Percentiles rank a stretch among this genome's conserved stretches.
These are phyloP conservation scores for Suhomyces panamericanus DNA, from an alignment of 1,139 yeast species.

Conservation along the genomic window DNA sequence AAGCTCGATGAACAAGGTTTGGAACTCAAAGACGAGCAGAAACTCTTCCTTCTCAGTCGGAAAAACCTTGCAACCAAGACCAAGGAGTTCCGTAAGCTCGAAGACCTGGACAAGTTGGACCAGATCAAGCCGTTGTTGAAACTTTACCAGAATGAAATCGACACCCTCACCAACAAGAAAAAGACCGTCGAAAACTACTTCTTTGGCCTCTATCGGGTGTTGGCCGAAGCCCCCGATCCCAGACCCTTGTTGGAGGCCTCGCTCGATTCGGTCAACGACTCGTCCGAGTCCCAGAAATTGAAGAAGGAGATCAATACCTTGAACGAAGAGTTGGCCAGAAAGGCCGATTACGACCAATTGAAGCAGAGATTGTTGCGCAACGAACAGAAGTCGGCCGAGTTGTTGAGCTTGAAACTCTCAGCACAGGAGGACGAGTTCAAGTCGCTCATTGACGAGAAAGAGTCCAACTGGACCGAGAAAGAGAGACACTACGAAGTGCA, in stretches of 20 bases:
- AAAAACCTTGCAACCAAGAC: conserved; percentile 79
- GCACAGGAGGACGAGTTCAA: conserved; percentile 66
- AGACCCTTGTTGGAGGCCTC: conserved; percentile 74
- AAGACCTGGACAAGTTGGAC: conserved; percentile 61
- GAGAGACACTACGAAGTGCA: conserved; percentile 47
- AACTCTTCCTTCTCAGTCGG: conserved; percentile 63
- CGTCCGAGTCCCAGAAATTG: conserved; percentile 54
- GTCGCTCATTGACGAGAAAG: conserved; percentile 61
- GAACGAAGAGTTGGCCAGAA: conserved; percentile 60
- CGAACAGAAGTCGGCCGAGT: conserved; percentile 60
- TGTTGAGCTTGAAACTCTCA: conserved; percentile 43
- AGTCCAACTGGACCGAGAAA: conserved; percentile 57
- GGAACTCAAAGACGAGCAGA: conserved; percentile 70
- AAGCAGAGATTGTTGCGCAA: conserved; percentile 58
- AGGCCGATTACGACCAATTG: conserved; percentile 77
- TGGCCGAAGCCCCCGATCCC: conserved; percentile 95
- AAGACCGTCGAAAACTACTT: conserved; percentile 73
- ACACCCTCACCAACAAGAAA: conserved; percentile 72
- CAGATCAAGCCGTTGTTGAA: conserved; percentile 72
- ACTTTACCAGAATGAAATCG: conserved; percentile 86
- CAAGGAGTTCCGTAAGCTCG: conserved; percentile 73
- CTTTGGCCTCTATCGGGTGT: conserved; percentile 67
- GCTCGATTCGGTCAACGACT: conserved; percentile 62
- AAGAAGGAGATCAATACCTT: conserved; percentile 55
- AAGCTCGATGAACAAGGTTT: conserved; percentile 74